Base-by-base conservation (phyloP, 2,329 filamentous ascomycete genomes). In the Monosporascus sp. region DNA sequence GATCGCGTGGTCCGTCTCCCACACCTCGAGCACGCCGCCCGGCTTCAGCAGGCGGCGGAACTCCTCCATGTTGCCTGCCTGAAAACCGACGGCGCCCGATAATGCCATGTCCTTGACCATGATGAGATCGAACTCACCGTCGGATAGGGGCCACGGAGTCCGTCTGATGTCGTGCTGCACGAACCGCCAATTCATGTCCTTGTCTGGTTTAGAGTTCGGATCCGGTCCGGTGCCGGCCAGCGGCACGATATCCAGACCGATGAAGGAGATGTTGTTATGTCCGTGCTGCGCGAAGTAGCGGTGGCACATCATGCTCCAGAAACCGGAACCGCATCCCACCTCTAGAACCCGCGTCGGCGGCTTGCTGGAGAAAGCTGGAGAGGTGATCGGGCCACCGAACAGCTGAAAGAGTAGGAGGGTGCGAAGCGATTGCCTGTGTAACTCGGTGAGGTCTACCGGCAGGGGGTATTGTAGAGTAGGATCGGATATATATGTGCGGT, bases 271-370 rank as follows among this genome's bases (percentile, higher is more conserved):
- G 55, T 85, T 79, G 5, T 78, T 73, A 65, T 88, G 80, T 16
- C 90, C 90, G 52, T 81, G 77, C 48, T 82, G 79, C 53, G 81
- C 78, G 66, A 92, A 90, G 70, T 89, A 88, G 37, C 89, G 84
- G 69, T 96, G 88, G 68, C 90, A 95, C 76, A 91, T 85, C 71
- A 89, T 87, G 62, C 89, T 92, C 92, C 92, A 97, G 67, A 95
- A 89, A 24, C 85, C 93, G 20, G 88, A 88, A 19, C 92, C 92
- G 69, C 93, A 97, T 31, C 86, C 91, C 37, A 97, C 73, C 66
- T 97, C 93, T 24, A 97, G 78, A 27, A 97, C 87, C 59, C 85
- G 86, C 63, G 79, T 80, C 0, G 92, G 92, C 20, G 89, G 85
- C 47, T 83, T 82, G 58, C 82, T 78, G 44, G 78, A 74, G 51